Percentiles rank a stretch among this genome's conserved stretches.
Evolutionary conservation across 306 rosid genomes (phyloP).

Genomic region (Prunus armeniaca): DNA sequence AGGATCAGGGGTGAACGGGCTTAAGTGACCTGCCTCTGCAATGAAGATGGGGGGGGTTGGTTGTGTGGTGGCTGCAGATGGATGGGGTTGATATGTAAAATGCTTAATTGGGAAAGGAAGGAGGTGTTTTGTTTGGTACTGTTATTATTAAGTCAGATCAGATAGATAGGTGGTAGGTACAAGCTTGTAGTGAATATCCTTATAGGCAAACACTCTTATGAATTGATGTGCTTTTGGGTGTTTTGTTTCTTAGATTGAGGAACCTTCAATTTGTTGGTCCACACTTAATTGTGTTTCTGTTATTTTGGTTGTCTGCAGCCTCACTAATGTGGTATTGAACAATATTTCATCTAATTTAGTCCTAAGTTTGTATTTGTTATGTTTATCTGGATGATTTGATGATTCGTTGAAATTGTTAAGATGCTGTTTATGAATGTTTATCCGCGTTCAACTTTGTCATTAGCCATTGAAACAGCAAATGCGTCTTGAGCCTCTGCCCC

Average conservation of each 20-base stretch:
- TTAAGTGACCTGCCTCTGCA: conserved; percentile 6
- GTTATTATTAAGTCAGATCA: neutral
- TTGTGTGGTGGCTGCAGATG: conserved; percentile 45
- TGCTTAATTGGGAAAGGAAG: neutral
- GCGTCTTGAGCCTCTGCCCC: too few relatives aligned
- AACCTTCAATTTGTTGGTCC: conserved; percentile 16
- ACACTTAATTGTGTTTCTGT: conserved; percentile 8
- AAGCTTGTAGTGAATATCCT: conserved; percentile 17
- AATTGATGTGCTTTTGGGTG: conserved; percentile 2
- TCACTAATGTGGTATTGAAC: conserved; percentile 34
- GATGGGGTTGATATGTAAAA: neutral
- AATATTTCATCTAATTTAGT: conserved; percentile 48
- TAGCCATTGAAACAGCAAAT: too few relatives aligned
- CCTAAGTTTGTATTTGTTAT: neutral
- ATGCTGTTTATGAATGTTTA: too few relatives aligned
- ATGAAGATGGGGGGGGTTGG: neutral
- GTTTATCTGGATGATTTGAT: neutral
- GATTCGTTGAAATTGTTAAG: neutral
- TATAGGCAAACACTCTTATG: conserved; percentile 8
- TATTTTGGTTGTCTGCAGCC: conserved; percentile 46
- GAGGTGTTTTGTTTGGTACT: conserved; percentile 20
- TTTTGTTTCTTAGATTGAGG: conserved; percentile 12
- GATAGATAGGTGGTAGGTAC: conserved; percentile 21
- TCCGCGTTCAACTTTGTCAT: too few relatives aligned
- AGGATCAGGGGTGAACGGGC: conserved; percentile 95